Evolutionary conservation across 495 filamentous ascomycete genomes (phyloP), one percentile per base, ranked within the genome.

Genomic region (Penicillium robsamsonii): DNA sequence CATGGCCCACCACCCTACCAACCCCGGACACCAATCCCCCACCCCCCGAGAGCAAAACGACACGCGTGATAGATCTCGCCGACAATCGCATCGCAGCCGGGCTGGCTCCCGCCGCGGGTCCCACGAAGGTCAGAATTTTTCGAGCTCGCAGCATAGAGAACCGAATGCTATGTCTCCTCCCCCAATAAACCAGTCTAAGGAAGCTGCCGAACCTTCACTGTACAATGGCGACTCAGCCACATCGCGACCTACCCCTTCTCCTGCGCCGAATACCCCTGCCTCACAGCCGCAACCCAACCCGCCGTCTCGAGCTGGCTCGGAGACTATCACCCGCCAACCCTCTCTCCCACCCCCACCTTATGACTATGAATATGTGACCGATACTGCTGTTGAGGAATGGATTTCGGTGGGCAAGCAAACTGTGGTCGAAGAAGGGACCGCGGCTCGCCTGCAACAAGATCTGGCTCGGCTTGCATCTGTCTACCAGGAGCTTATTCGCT

Each of bases 401-500:
- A 60, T 57, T 20, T 59, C 67, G n/a, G 61, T 58, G 9, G 82
- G 80, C 35, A 77, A 74, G 50, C 63, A 74, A 46, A 70, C 63
- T 2, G 57, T 86, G 11, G 65, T 84, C 13, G 71, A 77, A 9
- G 62, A 63, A 37, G 80, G 83, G 7, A 52, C 64, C 4, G 61
- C 83, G 56, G 86, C 84, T 25, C 81, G 81, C 45, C 70, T 81
- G 29, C 80, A 86, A 57, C 81, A 87, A 58, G 89, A 96, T 66
- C 66, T 81, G 20, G 67, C 85, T 33, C 78, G 78, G 53, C 75
- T 96, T 30, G 81, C 84, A 31, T 81, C 79, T 11, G 74, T 96
- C 22, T 92, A 92, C 59, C 90, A 97, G 69, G 95, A 99, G 65
- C 77, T 97, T 24, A 78, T 94, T 20, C 80, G 83, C 43, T 82